phyloP scores from a whole-genome alignment of 257 asterid genomes.

The Echites panduratus region DNA sequence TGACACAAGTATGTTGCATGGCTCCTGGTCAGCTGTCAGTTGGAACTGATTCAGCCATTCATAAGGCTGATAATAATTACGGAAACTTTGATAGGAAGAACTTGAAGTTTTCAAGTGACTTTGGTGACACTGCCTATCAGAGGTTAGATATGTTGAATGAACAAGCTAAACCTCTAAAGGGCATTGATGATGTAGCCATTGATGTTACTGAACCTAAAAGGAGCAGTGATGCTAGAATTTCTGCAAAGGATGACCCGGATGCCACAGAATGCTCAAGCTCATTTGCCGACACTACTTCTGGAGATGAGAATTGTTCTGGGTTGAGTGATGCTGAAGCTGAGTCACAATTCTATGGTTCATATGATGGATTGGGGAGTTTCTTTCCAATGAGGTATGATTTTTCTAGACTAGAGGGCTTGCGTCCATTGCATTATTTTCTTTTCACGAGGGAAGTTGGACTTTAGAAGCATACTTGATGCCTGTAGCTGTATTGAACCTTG shows the following conservation, averaged over 20 bases:
- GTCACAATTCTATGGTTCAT: slow-evolving; percentile 51
- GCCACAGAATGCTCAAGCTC: slow-evolving; percentile 91
- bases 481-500: not conserved
- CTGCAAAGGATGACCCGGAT: slow-evolving; percentile 67
- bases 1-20: not conserved
- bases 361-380: slow-evolving; percentile 55
- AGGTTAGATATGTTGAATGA: slow-evolving; percentile 26
- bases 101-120: slow-evolving; percentile 16
- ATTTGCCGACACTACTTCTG: slow-evolving; percentile 60
- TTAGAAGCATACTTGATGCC: not conserved
- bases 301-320: slow-evolving; percentile 50
- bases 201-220: slow-evolving; percentile 49
- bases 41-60: slow-evolving; percentile 5
- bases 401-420: slow-evolving; percentile 1
- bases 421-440: not conserved
- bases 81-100: slow-evolving; percentile 9
- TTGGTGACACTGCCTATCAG: slow-evolving; percentile 14
- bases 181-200: slow-evolving; percentile 32
- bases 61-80: slow-evolving; percentile 6
- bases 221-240: slow-evolving; percentile 36
- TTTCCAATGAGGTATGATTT: slow-evolving; percentile 61
- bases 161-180: slow-evolving; percentile 30
- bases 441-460: not conserved
- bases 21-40: slow-evolving; percentile 5
- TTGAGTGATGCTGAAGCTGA: slow-evolving; percentile 84